Base-by-base conservation (phyloP, 371 early-diverging fungal genomes). In the Mucor lusitanicus region DNA sequence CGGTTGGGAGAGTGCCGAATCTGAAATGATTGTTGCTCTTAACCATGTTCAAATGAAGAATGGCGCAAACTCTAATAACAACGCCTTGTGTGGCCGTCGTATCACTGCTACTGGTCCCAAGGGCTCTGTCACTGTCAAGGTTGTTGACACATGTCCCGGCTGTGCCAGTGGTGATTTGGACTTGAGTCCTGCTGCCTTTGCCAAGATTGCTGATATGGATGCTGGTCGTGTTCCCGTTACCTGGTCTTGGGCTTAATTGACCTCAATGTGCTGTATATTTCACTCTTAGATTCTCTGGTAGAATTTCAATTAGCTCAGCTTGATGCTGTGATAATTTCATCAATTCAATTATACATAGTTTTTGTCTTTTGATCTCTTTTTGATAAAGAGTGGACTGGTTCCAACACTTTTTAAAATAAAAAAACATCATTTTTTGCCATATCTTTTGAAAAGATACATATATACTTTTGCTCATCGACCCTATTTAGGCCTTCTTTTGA, bases 141-240 rank as follows among this genome's bases (percentile, higher is more conserved):
- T 87, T n/a, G 77, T 83, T 15, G 90, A 90, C 69, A 78, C 76
- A 50, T 90, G 91, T 73, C 86, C 85, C 15, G 83, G 70, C 15
- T 89, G 90, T 73, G 74, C 70, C 37, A 59, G 62, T n/a, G 88
- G 88, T 33, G 81, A 79, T 66, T 44, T 89, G 21, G 90, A 90
- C 65, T 59, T 89, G 39, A 73, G 77, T 25, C 86, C 87, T 42
- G 78, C 79, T 32, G 90, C 88, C 30, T 90, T 88, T 53, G 61
- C 72, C 8, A 72, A 83, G 68, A 79, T 88, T 70, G 87, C 87
- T 35, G 68, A 80, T 54, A 37, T 79, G 8, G 69, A 61, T 37
- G 63, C 63, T 54, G 90, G 90, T 12, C 79, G 87, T 19, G 80
- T 88, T 17, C 69, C 63, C 3, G 78, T 87, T 46, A 67, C 78